Conservation (phyloP, 1,284 basidiomycete genomes). For the Heterobasidion annosum region DNA sequence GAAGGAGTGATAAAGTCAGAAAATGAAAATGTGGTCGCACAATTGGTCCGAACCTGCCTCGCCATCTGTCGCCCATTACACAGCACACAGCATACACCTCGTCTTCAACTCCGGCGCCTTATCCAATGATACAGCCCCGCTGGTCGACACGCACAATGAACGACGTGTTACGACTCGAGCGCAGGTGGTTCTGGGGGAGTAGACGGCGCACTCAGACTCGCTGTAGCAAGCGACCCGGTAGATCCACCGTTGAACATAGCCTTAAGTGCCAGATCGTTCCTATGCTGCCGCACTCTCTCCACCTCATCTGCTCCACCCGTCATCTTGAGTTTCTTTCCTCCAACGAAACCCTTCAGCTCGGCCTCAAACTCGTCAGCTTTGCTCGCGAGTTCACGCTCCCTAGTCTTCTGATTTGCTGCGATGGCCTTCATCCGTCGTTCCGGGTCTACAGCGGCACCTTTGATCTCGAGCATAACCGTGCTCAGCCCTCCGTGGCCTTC, state of each 20-base stretch:
- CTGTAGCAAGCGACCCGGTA: not conserved
- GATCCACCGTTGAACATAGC: slow-evolving; percentile 63
- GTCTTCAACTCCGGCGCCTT: no score
- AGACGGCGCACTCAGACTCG: not conserved
- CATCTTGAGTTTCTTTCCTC: slow-evolving; percentile 80
- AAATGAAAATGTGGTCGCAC: no score
- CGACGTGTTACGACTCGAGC: not conserved
- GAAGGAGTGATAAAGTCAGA: no score
- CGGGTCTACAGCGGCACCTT: slow-evolving; percentile 74
- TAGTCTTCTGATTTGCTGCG: slow-evolving; percentile 71
- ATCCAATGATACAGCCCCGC: no score
- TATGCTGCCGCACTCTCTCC: slow-evolving; percentile 76
- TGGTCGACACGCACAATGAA: not conserved
- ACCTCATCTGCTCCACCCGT: slow-evolving; percentile 91
- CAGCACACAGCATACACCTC: no score
- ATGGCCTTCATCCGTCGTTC: slow-evolving; percentile 84
- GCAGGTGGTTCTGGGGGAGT: not conserved
- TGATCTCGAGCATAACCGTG: slow-evolving; percentile 83
- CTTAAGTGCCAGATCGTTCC: slow-evolving; percentile 78
- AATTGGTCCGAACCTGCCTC: no score
- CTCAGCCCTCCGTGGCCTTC: slow-evolving; percentile 56
- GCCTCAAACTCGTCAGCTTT: slow-evolving; percentile 73
- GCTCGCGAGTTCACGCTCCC: slow-evolving; percentile 66
- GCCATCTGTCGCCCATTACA: no score
- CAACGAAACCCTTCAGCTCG: slow-evolving; percentile 80